Evolutionary conservation across 2,329 filamentous ascomycete species (phyloP), one percentile per base, ranked within the genome.

Genomic region (Fusarium oligoseptatum): DNA sequence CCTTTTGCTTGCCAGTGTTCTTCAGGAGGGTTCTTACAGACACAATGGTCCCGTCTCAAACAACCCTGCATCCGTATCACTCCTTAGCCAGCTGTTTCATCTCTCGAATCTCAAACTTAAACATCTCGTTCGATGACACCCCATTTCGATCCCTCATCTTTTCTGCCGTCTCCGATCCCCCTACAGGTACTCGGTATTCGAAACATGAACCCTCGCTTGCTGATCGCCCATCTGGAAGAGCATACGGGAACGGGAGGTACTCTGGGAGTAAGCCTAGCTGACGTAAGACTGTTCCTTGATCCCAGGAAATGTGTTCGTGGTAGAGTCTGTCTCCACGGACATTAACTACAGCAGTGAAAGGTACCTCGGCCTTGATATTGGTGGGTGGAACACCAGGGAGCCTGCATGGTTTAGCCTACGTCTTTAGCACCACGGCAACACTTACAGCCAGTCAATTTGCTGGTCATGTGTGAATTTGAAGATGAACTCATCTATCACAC

Each of bases 401-500:
- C 3, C 82, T 84, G 10, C 2, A 3, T 9, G 12, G 15, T 2
- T 55, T 9, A 68, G 41, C 3, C 11, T 37, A 2, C 7, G 2
- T 14, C 20, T 60, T 34, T 48, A 15, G 20, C 20, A 36, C 1
- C 39, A 43, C 3, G n/a, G 24, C 8, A 17, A 27, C 14, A 85
- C 89, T 81, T 81, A 93, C 91, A 94, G 84, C 92, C 92, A 94
- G 78, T 93, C 91, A 2, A 94, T 84, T n/a, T 87, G 84, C 17
- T 82, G 85, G 66, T 89, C 86, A 74, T 94, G 92, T 0, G 91
- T 93, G 62, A 92, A 88, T 24, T 85, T 88, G 79, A 90, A 90
- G 20, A 93, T 85, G 72, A 94, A 93, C 78, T 94, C 92, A 72
- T 94, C 92, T 3, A 94, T 88, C 0, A 95, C 87, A 0, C 93